Evolutionary conservation across 192 early-diverging fungal genomes (phyloP), one percentile per base, ranked within the genome.

Genomic region (Coemansia sp.): DNA sequence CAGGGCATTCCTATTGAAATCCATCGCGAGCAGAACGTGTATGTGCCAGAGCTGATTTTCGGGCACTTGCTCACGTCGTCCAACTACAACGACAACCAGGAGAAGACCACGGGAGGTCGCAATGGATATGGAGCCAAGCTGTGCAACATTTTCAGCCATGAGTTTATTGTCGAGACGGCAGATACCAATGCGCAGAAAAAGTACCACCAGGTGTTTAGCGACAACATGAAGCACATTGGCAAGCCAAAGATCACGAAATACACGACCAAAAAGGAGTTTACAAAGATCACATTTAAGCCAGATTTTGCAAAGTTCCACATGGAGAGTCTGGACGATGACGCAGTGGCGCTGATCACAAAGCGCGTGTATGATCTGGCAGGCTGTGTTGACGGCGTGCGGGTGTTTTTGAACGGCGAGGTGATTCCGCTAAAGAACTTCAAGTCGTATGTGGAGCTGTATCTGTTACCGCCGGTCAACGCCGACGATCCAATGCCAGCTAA

Each of bases 31-130:
- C 93, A 97, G 73, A 71, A 86, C 14, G 85, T 94, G 27, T 97
- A 96, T 53, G 94, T 99, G 4, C 97, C 97, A 0, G 95, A 99
- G 61, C 86, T 99, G 41, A 97, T 99, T 59, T 98, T 99, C 79
- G 95, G 95, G 0, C 94, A 98, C 63, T 79, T 99, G 25, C 82
- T 99, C 25, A 99, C 97, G 2, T 96, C 94, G 5, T 94, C 93
- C 52, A 97, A 99, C 83, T 99, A 97, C 73, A 88, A 99, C 73
- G 97, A 99, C 75, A 77, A 87, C 11, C 89, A 97, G 71, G 90
- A 98, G 66, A 97, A 98, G 76, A 86, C 93, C 32, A 94, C 93
- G 17, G 95, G 97, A 73, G 97, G 97, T 9, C 80, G 97, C 47
- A 99, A 99, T 79, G 97, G 97, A 22, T 92, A 89, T 57, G 90